Conservation (phyloP, 2,329 filamentous ascomycete species). For the Albifimbria verrucaria region DNA sequence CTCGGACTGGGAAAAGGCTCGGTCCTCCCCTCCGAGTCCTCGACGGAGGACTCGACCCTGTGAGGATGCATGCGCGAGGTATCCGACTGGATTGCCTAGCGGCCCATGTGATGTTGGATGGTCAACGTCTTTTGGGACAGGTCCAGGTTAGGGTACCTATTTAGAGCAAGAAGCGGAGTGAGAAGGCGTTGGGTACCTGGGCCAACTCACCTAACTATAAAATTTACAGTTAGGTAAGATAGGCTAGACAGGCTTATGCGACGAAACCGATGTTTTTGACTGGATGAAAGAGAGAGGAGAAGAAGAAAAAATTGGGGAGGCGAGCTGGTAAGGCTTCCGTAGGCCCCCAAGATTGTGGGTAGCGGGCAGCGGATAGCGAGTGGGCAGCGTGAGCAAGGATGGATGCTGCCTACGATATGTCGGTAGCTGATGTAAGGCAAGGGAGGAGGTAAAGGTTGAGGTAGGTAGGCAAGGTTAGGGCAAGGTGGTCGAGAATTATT, state of each 20-base stretch:
- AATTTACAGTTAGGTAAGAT: background rate
- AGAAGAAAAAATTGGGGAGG: slow-evolving; percentile 2
- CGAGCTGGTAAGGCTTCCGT: too few species aligned
- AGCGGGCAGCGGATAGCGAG: too few species aligned
- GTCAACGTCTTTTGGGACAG: background rate
- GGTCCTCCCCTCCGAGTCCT: slow-evolving; percentile 48
- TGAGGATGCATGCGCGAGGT: slow-evolving; percentile 42
- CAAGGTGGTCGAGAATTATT: too few species aligned
- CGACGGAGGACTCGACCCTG: slow-evolving; percentile 34
- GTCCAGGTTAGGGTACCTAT: background rate
- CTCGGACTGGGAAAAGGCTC: slow-evolving; percentile 56
- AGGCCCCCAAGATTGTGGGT: too few species aligned
- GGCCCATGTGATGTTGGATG: slow-evolving; percentile 18
- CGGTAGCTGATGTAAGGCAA: too few species aligned
- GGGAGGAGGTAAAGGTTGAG: too few species aligned
- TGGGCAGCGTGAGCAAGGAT: too few species aligned
- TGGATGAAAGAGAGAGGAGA: background rate
- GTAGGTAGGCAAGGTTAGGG: too few species aligned
- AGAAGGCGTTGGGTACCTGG: background rate
- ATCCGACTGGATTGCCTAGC: slow-evolving; percentile 19
- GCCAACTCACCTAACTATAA: background rate
- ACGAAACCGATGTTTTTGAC: background rate
- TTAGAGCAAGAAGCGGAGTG: background rate
- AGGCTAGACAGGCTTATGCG: background rate
- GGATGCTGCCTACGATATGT: too few species aligned